phyloP scores from a whole-genome alignment of 148 eudicot species.

The Drosera capensis region DNA sequence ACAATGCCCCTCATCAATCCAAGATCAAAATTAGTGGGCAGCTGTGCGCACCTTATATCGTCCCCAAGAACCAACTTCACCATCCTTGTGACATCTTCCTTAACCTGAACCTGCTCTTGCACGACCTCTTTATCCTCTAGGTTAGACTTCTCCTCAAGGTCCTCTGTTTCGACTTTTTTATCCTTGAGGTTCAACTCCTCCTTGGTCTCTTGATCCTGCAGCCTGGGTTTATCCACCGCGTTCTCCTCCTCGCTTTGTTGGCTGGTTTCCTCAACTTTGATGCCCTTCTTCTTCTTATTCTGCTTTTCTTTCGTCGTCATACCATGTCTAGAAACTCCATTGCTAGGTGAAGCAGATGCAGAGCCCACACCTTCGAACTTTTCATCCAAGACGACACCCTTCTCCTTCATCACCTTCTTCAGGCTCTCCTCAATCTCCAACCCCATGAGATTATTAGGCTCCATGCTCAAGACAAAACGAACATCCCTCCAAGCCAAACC shows the following conservation, averaged over 20 bases:
- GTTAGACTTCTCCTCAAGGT: constrained; percentile 14
- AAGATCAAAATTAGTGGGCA: constrained; percentile 47
- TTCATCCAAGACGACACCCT: constrained; percentile 47
- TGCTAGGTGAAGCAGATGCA: no score
- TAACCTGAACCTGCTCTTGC: constrained; percentile 49
- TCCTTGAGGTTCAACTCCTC: constrained; percentile 8
- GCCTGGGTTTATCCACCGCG: constrained; percentile 9
- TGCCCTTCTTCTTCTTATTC: constrained; percentile 19
- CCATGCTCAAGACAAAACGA: constrained; percentile 59
- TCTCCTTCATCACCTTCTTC: constrained; percentile 45
- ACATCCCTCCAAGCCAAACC: constrained; percentile 86
- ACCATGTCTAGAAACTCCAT: no score
- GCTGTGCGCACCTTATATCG: constrained; percentile 75
- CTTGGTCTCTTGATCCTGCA: constrained; percentile 13
- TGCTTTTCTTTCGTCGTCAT: constrained; percentile 3
- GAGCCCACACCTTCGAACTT: constrained; percentile 12
- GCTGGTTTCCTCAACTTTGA: constrained; percentile 11
- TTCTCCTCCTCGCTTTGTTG: constrained; percentile 18
- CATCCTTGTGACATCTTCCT: constrained; percentile 46
- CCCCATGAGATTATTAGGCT: constrained; percentile 69
- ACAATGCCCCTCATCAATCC: constrained; percentile 60
- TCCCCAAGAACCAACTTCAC: constrained; percentile 78
- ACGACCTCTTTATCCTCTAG: constrained; percentile 68
- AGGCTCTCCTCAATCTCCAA: constrained; percentile 57
- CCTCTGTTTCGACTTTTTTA: constrained; percentile 16